phyloP scores from a whole-genome alignment of 2,329 filamentous ascomycete species.

The Capronia coronata region DNA sequence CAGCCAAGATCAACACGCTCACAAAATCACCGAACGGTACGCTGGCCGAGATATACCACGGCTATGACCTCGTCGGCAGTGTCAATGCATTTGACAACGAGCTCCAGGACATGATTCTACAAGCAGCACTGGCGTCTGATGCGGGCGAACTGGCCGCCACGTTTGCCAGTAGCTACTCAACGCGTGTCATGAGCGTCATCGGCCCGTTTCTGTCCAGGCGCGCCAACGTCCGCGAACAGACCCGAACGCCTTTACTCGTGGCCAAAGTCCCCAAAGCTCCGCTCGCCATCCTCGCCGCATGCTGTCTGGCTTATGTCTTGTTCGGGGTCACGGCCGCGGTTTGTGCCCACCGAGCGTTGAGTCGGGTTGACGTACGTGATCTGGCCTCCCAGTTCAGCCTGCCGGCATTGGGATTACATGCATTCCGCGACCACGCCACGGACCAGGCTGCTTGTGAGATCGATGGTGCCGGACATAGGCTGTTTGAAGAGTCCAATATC shows the following conservation, averaged over 20 bases:
- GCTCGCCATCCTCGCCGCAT: conserved; percentile 20
- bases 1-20: conserved; percentile 12
- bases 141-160: conserved; percentile 12
- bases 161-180: conserved; percentile 20
- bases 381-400: conserved; percentile 19
- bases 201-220: conserved; percentile 22
- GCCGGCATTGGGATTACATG: conserved; percentile 16
- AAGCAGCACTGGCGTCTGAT: conserved; percentile 16
- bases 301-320: conserved; percentile 21
- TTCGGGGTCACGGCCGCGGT: conserved; percentile 16
- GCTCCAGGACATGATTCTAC: conserved; percentile 19
- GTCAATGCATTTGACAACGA: conserved; percentile 19
- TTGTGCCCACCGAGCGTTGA: conserved; percentile 12
- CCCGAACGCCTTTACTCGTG: conserved; percentile 19
- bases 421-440: conserved; percentile 15
- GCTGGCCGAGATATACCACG: conserved; percentile 26
- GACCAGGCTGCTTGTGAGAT: conserved; percentile 10
- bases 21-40: conserved; percentile 23
- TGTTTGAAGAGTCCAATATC: conserved; percentile 21
- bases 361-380: conserved; percentile 17
- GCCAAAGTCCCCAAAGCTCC: conserved; percentile 25
- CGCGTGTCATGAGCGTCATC: conserved; percentile 23
- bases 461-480: conserved; percentile 4
- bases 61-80: conserved; percentile 16
- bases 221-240: conserved; percentile 20